Percentiles rank a stretch among this genome's conserved stretches.
Conservation (phyloP, 768 basidiomycete genomes). For the Aureoboletus auriporus region DNA sequence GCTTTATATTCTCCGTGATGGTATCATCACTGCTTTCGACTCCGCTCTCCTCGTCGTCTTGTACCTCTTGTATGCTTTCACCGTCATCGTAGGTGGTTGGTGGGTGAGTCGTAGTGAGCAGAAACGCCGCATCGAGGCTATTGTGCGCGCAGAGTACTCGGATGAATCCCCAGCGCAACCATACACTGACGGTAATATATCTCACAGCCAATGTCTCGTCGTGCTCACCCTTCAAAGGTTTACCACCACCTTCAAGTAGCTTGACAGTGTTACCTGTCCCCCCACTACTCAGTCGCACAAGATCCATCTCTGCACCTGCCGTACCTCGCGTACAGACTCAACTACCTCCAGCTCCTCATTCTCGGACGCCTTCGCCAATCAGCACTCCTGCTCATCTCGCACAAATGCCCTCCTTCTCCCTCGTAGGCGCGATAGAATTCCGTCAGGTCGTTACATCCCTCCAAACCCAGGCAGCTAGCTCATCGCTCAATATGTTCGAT, state of each 20-base stretch:
- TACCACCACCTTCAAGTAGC: conserved; percentile 3
- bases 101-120: conserved; percentile 57
- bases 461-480: conserved; percentile 59
- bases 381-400: conserved; percentile 34
- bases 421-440: conserved; percentile 95
- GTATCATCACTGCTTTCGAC: conserved; percentile 65
- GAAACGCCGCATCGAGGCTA: conserved; percentile 43
- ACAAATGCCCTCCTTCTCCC: conserved; percentile 80
- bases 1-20: conserved; percentile 74
- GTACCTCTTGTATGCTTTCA: conserved; percentile 72
- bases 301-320: conserved; percentile 35
- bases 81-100: conserved; percentile 78
- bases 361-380: conserved; percentile 49
- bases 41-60: conserved; percentile 64
- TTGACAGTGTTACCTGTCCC: conserved; percentile 22
- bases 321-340: conserved; percentile 39
- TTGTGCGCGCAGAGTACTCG: conserved; percentile 57
- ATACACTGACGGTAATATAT: conserved; percentile 63
- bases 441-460: conserved; percentile 84
- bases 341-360: conserved; percentile 38
- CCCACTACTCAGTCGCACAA: conserved; percentile 34
- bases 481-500: conserved; percentile 62
- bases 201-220: not conserved
- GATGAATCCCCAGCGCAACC: conserved; percentile 42
- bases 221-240: conserved; percentile 14